Evolutionary conservation across 192 early-diverging fungal genomes (phyloP).

Genomic region (Rhizophagus clarus): DNA sequence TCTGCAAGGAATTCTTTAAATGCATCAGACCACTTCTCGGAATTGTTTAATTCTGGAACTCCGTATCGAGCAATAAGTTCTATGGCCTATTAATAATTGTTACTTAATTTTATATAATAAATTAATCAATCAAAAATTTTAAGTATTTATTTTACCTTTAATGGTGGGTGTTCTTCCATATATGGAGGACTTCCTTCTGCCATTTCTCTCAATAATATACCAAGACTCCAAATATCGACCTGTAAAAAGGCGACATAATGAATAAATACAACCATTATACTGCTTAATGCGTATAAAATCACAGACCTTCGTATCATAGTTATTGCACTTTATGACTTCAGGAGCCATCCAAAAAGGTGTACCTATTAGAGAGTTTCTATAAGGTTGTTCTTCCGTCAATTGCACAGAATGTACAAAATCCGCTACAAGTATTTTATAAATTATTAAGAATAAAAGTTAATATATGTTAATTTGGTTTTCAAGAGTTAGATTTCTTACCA

Average conservation of each 20-base stretch:
- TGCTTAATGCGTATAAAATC: not conserved
- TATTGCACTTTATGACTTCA: constrained; percentile 87
- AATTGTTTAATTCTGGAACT: constrained; percentile 77
- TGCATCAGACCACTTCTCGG: constrained; percentile 65
- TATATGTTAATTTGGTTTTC: not conserved
- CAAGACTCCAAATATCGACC: constrained; percentile 94
- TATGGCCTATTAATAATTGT: constrained; percentile 59
- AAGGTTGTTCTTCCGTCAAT: constrained; percentile 74
- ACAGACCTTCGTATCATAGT: constrained; percentile 75
- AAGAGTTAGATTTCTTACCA: constrained; percentile 33
- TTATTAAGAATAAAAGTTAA: not conserved
- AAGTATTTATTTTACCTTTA: constrained; percentile 41
- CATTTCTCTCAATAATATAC: constrained; percentile 94
- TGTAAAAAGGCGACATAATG: not conserved
- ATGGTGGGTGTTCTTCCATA: constrained; percentile 80
- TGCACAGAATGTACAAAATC: constrained; percentile 97
- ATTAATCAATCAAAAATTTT: not conserved
- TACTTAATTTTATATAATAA: not conserved
- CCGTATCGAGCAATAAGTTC: constrained; percentile 88
- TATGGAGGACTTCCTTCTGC: constrained; percentile 94
- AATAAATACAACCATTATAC: not conserved
- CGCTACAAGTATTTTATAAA: constrained; percentile 45
- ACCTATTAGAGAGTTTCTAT: constrained; percentile 82
- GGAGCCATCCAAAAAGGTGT: constrained; percentile 99
- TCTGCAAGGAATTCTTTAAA: constrained; percentile 80